phyloP scores from a whole-genome alignment of 2,329 filamentous ascomycete genomes.

The Fusarium poae region DNA sequence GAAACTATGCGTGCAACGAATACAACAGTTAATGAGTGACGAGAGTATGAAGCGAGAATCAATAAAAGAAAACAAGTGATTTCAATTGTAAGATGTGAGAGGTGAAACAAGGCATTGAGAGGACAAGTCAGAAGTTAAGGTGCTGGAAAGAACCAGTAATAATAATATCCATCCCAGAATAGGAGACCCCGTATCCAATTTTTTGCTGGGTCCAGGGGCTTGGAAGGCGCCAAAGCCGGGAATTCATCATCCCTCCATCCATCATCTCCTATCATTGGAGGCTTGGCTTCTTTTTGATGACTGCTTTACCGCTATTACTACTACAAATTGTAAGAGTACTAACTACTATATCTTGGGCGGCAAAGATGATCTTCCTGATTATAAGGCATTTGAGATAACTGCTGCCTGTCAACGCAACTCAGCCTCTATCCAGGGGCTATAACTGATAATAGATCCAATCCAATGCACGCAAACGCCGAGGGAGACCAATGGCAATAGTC shows the following conservation, averaged over 20 bases:
- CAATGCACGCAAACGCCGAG: not conserved
- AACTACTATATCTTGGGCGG: not conserved
- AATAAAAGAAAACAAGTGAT: slow-evolving; percentile 24
- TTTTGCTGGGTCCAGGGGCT: slow-evolving; percentile 43
- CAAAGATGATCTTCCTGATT: slow-evolving; percentile 14
- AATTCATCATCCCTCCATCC: slow-evolving; percentile 21
- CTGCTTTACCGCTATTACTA: slow-evolving; percentile 6
- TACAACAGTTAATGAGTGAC: slow-evolving; percentile 24
- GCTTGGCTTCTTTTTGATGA: slow-evolving; percentile 17
- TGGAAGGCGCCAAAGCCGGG: slow-evolving; percentile 37
- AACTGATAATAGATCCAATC: not conserved
- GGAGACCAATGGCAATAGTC: slow-evolving; percentile 15
- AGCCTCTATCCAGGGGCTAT: not conserved
- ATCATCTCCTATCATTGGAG: slow-evolving; percentile 12
- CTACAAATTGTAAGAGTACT: not conserved
- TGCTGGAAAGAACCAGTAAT: slow-evolving; percentile 25
- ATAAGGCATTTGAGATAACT: slow-evolving; percentile 19
- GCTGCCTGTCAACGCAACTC: not conserved
- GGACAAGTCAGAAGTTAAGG: slow-evolving; percentile 44
- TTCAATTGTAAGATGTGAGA: slow-evolving; percentile 37
- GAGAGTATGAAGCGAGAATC: not conserved
- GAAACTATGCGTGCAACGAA: not conserved
- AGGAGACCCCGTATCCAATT: slow-evolving; percentile 40
- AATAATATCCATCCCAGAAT: slow-evolving; percentile 38
- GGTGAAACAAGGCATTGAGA: slow-evolving; percentile 44